Evolutionary conservation across 192 early-diverging fungal genomes (phyloP), one percentile per base, ranked within the genome.

Genomic region (Coemansia biformis): DNA sequence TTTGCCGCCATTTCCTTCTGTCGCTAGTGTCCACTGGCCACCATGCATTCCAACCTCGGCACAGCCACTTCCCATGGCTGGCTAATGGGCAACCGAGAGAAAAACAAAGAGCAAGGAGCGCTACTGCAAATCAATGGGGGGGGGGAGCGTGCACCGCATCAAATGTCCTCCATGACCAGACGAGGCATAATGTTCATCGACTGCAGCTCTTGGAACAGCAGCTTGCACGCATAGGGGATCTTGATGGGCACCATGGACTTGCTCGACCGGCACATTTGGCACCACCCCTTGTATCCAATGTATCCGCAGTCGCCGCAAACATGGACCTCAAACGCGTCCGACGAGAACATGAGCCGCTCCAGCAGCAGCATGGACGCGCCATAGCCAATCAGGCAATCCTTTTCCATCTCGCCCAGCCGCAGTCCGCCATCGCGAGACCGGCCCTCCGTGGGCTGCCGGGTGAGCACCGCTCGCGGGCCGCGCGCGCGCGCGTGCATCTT

Each of bases 361-460:
- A 98, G 81, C 48, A 96, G 59, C 31, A 96, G 77, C 77, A 89
- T 91, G 43, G 86, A 85, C 2, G 95, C 89, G 40, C 95, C 95
- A 69, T 98, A 93, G 54, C 92, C 92, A 61, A 98, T 93, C 61
- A 98, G 65, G 76, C 92, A 96, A 78, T 98, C 95, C 56, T 92
- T 81, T 55, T 98, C 95, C 95, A 98, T 98, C 63, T 98, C 93
- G 48, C 95, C 95, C 17, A 98, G 74, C 73, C 95, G 88, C 64
- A 98, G 76, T 38, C 95, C 95, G 65, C 95, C 95, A 58, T 98
- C 95, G 19, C 91, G 82, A 12, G 91, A 92, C 57, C 93, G 82
- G 79, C 95, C 95, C 77, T 98, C 95, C 0, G 92, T 96, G 2
- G 95, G 95, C 70, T 98, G 95, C 35, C 93, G 82, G 5, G 93